phyloP scores from a whole-genome alignment of 2,329 filamentous ascomycete species.

The Drechslerella dactyloides region DNA sequence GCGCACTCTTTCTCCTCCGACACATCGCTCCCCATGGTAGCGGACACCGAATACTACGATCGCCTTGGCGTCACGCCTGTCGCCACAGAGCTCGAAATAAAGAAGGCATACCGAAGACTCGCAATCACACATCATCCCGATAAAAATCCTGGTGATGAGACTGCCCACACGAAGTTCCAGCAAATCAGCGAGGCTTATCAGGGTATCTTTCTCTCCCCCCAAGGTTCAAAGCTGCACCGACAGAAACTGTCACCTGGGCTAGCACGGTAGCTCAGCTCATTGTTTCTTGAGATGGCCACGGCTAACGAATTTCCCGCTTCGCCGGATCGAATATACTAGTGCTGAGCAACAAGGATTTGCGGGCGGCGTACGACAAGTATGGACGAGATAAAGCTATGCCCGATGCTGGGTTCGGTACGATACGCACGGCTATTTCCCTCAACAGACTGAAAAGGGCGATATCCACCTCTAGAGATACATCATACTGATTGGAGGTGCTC shows the following conservation, averaged over 20 bases:
- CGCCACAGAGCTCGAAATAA: constrained; percentile 89
- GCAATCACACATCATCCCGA: constrained; percentile 84
- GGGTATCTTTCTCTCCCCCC: constrained; percentile 58
- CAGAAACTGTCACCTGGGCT: not conserved
- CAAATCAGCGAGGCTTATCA: constrained; percentile 75
- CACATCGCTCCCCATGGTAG: constrained; percentile 70
- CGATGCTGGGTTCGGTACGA: constrained; percentile 78
- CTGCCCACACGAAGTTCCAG: constrained; percentile 83
- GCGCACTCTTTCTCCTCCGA: not conserved
- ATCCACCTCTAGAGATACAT: constrained; percentile 6
- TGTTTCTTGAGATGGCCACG: not conserved
- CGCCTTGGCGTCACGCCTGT: constrained; percentile 81
- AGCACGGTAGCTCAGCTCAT: not conserved
- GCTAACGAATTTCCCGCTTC: constrained; percentile 64
- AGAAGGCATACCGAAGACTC: constrained; percentile 93
- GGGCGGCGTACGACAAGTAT: constrained; percentile 93
- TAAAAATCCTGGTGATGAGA: constrained; percentile 96
- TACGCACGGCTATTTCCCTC: constrained; percentile 53
- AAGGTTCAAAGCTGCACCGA: not conserved
- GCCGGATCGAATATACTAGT: constrained; percentile 60
- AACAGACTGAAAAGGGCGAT: too few species aligned
- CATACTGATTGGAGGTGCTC: constrained; percentile 23
- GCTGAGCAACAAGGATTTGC: constrained; percentile 82
- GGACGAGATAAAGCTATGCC: constrained; percentile 95
- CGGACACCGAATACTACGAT: constrained; percentile 81